Evolutionary conservation across 176 grass and related monocot species (phyloP).

Genomic region (Echinochloa phyllopogon): DNA sequence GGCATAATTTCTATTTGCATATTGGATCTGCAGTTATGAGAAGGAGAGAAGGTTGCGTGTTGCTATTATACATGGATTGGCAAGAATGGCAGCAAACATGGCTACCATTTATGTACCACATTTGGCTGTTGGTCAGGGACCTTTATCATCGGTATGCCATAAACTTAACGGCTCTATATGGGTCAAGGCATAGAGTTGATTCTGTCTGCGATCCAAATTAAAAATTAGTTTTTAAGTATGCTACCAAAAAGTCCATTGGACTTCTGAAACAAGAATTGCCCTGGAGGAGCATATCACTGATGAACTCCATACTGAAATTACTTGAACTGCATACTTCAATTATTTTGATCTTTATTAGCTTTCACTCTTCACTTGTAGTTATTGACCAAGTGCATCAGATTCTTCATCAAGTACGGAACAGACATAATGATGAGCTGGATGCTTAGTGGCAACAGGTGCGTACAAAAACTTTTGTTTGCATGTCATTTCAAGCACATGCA

Average conservation of each 20-base stretch:
- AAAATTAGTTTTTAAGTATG: constrained; percentile 20
- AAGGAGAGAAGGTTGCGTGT: constrained; percentile 90
- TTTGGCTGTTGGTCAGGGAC: constrained; percentile 78
- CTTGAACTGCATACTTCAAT: background rate
- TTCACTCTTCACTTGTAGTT: constrained; percentile 53
- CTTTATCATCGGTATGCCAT: constrained; percentile 88
- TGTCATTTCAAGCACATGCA: constrained; percentile 7
- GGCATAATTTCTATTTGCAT: background rate
- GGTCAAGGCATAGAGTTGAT: constrained; percentile 5
- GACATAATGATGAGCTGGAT: constrained; percentile 91
- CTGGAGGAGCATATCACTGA: constrained; percentile 7
- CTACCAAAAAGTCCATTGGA: background rate
- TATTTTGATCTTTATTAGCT: too few relatives aligned
- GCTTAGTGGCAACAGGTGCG: constrained; percentile 90
- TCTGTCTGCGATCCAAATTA: background rate
- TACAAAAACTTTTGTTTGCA: constrained; percentile 13
- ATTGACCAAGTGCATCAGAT: constrained; percentile 90
- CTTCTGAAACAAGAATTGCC: constrained; percentile 15
- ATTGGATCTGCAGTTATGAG: constrained; percentile 77
- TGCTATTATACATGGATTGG: constrained; percentile 94
- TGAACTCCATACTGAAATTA: constrained; percentile 26
- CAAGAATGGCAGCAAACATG: constrained; percentile 99
- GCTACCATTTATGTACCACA: constrained; percentile 93
- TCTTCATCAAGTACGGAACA: constrained; percentile 85
- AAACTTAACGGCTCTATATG: constrained; percentile 9